Evolutionary conservation across 225 moss, liverwort and hornwort species (phyloP).

Genomic region (Physcomitrium patens): DNA sequence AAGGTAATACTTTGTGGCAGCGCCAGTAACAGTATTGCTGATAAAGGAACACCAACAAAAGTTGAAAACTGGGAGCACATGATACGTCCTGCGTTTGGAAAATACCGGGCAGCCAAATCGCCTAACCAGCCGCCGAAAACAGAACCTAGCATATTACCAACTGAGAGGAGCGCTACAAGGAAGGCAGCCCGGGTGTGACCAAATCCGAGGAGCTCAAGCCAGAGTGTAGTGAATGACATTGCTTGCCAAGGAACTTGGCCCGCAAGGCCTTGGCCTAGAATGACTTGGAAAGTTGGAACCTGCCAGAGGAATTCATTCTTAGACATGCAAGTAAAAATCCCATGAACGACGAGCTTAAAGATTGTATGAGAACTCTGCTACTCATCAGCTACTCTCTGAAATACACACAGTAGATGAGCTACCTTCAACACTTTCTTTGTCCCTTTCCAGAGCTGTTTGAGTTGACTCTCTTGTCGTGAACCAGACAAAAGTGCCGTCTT

Average conservation of each 20-base stretch:
- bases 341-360: not conserved
- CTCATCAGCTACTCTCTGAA: not conserved
- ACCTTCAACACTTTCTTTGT: constrained; percentile 42
- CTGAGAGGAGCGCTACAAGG: constrained; percentile 60
- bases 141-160: constrained; percentile 63
- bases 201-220: constrained; percentile 76
- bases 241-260: constrained; percentile 66
- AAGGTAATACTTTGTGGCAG: constrained; percentile 47
- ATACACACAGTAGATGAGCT: constrained; percentile 2
- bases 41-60: constrained; percentile 49
- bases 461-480: constrained; percentile 17
- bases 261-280: constrained; percentile 65
- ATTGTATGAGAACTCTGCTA: not conserved
- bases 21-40: constrained; percentile 57
- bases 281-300: constrained; percentile 68
- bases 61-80: constrained; percentile 62
- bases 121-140: constrained; percentile 79
- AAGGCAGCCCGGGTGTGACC: constrained; percentile 57
- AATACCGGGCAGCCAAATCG: constrained; percentile 50
- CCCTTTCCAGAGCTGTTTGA: constrained; percentile 45
- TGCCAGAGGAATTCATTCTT: constrained; percentile 25
- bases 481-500: not conserved
- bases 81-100: constrained; percentile 58
- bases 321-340: not conserved
- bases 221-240: constrained; percentile 66